Evolutionary conservation across 345 rosid species (phyloP).

Genomic region (Conringia planisiliqua): DNA sequence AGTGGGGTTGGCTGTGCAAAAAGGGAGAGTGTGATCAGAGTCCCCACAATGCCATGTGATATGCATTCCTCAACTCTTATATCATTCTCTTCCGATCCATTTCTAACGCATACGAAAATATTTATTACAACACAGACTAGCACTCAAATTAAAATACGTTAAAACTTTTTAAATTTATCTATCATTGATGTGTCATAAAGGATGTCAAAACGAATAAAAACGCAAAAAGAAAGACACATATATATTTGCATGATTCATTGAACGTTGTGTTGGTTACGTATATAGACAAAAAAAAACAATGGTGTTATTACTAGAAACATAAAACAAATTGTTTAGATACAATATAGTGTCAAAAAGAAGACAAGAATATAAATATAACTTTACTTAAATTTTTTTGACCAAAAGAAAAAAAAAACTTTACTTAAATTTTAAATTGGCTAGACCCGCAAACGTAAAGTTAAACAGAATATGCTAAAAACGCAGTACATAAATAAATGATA

Average conservation of each 20-base stretch:
- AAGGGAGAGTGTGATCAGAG: neutral
- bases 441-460: too few relatives aligned
- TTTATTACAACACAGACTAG: neutral
- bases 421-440: too few relatives aligned
- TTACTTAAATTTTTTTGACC: too few relatives aligned
- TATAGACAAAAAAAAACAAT: neutral
- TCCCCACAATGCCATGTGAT: constrained; percentile 17
- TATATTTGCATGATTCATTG: too few relatives aligned
- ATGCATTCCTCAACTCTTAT: neutral
- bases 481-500: too few relatives aligned
- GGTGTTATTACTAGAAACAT: neutral
- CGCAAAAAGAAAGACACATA: neutral
- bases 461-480: too few relatives aligned
- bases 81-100: constrained; percentile 9
- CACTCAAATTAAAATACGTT: neutral
- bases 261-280: neutral
- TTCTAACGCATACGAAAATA: constrained; percentile 2
- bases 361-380: too few relatives aligned
- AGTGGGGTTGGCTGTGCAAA: constrained; percentile 17
- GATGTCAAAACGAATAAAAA: neutral
- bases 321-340: neutral
- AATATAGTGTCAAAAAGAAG: neutral
- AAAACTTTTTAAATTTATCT: neutral
- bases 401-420: too few relatives aligned
- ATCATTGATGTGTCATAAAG: neutral